Evolutionary conservation across 257 asterid genomes (phyloP), one percentile per base, ranked within the genome.

Genomic region (Craterostigma plantagineum): DNA sequence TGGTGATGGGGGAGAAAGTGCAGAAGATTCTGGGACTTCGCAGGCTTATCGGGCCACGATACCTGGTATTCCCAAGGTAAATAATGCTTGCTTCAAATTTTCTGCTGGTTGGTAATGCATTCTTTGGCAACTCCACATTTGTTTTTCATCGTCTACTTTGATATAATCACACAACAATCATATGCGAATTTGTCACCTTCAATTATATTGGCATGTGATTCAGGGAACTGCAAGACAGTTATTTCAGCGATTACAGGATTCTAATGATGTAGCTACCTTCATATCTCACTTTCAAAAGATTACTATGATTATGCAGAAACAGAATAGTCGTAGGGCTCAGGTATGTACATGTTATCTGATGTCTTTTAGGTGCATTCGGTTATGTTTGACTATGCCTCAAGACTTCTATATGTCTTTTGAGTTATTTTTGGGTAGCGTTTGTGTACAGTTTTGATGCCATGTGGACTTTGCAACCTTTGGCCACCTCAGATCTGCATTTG

Each of bases 151-250:
- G 30, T 23, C 6, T 23, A 23, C 30, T 55, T 12, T 45, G 30
- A 2, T 23, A 23, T 23, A 23, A 6, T 23, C 6, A 23, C 2
- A 23, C 30, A 23, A 23, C 30, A 23, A 23, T 23, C 30, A 2
- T 23, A 23, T 23, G 54, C 52, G 34, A 44, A 36, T 33, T 43
- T 15, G 45, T 23, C 30, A 23, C 30, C 35, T 9, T 52, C 50
- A 50, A 18, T 42, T 33, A 47, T 59, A 53, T 36, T 55, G 50
- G 33, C 50, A 59, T 71, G 12, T 58, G 55, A 50, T 68, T 45
- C 78, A 87, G 98, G 98, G 98, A 47, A 74, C 76, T 51, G 98
- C 98, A 53, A 70, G 95, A 39, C 98, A 79, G 60, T 71, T 90
- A 69, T 82, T 82, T 65, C 93, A 79, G 56, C 85, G 71, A 30